Conservation (phyloP, 2,329 filamentous ascomycete genomes). For the Cytospora leucostoma region DNA sequence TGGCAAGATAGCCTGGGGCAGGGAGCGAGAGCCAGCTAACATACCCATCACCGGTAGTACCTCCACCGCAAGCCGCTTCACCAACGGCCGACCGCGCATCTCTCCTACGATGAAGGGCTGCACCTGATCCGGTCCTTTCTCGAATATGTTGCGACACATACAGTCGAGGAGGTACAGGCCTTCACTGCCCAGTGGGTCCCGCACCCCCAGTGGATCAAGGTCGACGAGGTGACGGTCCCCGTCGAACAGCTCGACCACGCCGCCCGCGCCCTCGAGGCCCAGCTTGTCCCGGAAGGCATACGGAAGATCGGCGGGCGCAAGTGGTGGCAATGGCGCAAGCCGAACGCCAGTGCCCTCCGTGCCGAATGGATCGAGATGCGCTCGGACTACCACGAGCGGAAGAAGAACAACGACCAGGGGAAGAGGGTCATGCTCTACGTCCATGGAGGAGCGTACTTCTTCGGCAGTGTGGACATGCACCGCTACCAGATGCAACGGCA, state of each 20-base stretch:
- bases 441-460: constrained; percentile 93
- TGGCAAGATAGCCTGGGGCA: too few relatives aligned
- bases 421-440: constrained; percentile 89
- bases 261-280: constrained; percentile 66
- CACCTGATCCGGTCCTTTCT: constrained; percentile 86
- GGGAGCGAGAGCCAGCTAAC: constrained; percentile 2
- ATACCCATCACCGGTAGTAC: constrained; percentile 58
- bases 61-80: constrained; percentile 74
- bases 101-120: constrained; percentile 93
- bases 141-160: constrained; percentile 80
- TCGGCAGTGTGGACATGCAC: constrained; percentile 93
- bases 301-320: constrained; percentile 74
- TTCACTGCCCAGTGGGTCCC: constrained; percentile 94
- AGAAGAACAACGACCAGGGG: constrained; percentile 58
- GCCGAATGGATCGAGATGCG: constrained; percentile 98
- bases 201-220: constrained; percentile 82
- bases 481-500: constrained; percentile 98
- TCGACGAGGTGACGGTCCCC: constrained; percentile 68
- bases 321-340: constrained; percentile 87
- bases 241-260: constrained; percentile 64
- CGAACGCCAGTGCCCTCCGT: constrained; percentile 62
- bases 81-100: constrained; percentile 82
- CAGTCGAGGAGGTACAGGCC: constrained; percentile 87
- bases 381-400: constrained; percentile 73
- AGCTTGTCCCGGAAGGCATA: constrained; percentile 78